Evolutionary conservation across 257 asterid species (phyloP).

Genomic region (Solanum paucissectum): DNA sequence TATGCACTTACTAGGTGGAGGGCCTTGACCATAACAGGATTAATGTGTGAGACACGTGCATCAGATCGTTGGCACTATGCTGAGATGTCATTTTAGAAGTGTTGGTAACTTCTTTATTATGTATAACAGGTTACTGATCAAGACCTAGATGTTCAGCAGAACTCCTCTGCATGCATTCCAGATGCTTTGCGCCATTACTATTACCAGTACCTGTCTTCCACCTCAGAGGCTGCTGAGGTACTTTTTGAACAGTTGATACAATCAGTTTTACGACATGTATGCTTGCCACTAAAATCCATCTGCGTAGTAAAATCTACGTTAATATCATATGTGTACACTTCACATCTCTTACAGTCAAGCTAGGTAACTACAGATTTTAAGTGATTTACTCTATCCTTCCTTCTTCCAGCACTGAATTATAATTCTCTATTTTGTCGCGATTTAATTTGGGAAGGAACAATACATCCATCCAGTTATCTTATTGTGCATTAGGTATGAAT

Average conservation of each 20-base stretch:
- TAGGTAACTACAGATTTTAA: neutral
- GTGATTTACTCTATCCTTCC: neutral
- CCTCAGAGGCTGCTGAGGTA: conserved; percentile 93
- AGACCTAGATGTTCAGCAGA: conserved; percentile 75
- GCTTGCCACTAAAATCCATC: neutral
- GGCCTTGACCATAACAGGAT: neutral
- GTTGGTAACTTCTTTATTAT: neutral
- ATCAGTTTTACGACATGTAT: neutral
- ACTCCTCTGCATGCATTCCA: conserved; percentile 66
- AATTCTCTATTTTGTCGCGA: neutral
- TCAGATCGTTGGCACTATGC: neutral
- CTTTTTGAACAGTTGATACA: neutral
- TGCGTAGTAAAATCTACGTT: neutral
- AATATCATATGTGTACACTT: neutral
- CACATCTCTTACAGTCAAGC: neutral
- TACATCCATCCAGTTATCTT: neutral
- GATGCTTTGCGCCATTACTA: conserved; percentile 97
- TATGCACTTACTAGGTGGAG: neutral
- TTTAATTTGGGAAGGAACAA: neutral
- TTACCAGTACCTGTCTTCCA: conserved; percentile 77
- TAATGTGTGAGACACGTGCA: neutral
- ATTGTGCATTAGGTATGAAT: neutral
- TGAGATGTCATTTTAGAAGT: neutral
- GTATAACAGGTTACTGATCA: conserved; percentile 76
- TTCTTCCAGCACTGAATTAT: neutral